Evolutionary conservation across 1,284 basidiomycete genomes (phyloP).

Genomic region (Puccinia horiana): DNA sequence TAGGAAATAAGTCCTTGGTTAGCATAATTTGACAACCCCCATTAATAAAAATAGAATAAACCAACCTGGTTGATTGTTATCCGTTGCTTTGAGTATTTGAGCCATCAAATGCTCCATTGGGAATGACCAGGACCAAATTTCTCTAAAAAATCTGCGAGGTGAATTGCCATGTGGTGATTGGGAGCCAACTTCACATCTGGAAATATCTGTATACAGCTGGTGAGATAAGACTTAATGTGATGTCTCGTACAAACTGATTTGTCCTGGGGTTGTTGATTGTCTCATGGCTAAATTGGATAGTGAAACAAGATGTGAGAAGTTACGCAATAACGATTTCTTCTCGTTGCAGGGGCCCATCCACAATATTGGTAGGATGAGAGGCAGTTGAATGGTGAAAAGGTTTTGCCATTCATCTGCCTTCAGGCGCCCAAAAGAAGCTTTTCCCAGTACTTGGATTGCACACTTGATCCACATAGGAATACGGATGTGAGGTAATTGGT

Average conservation of each 20-base stretch:
- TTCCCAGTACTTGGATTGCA: constrained; percentile 20
- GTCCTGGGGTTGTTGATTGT: neutral
- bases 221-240: constrained; percentile 20
- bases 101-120: too few species aligned
- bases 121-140: constrained; percentile 29
- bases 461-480: constrained; percentile 34
- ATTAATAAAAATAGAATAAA: neutral
- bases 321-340: neutral
- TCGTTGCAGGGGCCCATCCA: neutral
- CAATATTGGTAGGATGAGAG: neutral
- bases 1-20: neutral
- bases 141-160: too few species aligned
- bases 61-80: constrained; percentile 38
- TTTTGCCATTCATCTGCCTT: constrained; percentile 50
- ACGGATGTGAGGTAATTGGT: too few species aligned
- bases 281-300: constrained; percentile 24
- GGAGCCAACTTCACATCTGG: neutral
- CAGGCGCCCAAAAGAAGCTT: constrained; percentile 25
- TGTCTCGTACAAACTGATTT: constrained; percentile 4
- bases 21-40: neutral
- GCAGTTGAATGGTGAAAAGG: constrained; percentile 21
- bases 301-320: constrained; percentile 35
- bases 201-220: constrained; percentile 17
- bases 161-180: too few species aligned
- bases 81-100: constrained; percentile 13